These are phyloP conservation scores for Stereocaulon alpinum DNA, from an alignment of 495 filamentous ascomycete genomes.

Conservation along the genomic window DNA sequence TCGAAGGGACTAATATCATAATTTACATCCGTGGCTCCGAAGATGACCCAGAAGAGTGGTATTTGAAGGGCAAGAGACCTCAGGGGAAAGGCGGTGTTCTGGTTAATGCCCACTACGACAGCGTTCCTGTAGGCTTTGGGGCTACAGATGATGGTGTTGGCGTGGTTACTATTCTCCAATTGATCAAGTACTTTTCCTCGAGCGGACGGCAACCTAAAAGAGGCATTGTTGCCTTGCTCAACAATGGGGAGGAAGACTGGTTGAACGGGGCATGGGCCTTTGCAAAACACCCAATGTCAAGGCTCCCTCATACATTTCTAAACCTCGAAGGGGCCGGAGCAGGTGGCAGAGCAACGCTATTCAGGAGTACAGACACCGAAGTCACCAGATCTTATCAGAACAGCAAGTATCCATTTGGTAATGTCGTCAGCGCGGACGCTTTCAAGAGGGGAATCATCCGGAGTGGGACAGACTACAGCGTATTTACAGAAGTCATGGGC, in stretches of 20 bases:
- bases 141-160: slow-evolving; percentile 93
- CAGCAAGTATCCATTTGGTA: slow-evolving; percentile 68
- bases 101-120: slow-evolving; percentile 94
- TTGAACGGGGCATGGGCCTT: slow-evolving; percentile 86
- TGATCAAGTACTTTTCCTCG: slow-evolving; percentile 80
- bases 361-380: slow-evolving; percentile 78
- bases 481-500: slow-evolving; percentile 71
- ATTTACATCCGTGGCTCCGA: slow-evolving; percentile 79
- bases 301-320: slow-evolving; percentile 71
- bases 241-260: slow-evolving; percentile 94
- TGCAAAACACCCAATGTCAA: slow-evolving; percentile 65
- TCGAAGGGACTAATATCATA: slow-evolving; percentile 87
- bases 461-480: slow-evolving; percentile 81
- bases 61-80: slow-evolving; percentile 39
- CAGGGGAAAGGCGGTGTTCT: slow-evolving; percentile 65
- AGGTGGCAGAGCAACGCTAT: slow-evolving; percentile 77
- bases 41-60: slow-evolving; percentile 58
- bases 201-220: slow-evolving; percentile 63
- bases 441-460: slow-evolving; percentile 67
- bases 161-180: slow-evolving; percentile 72
- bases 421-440: slow-evolving; percentile 68
- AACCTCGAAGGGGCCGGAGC: slow-evolving; percentile 95
- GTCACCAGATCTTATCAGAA: slow-evolving; percentile 69
- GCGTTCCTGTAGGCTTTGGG: slow-evolving; percentile 80
- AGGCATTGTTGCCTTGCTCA: slow-evolving; percentile 77